Evolutionary conservation across 2,329 filamentous ascomycete species (phyloP).

Genomic region (Aspergillus tamarii): DNA sequence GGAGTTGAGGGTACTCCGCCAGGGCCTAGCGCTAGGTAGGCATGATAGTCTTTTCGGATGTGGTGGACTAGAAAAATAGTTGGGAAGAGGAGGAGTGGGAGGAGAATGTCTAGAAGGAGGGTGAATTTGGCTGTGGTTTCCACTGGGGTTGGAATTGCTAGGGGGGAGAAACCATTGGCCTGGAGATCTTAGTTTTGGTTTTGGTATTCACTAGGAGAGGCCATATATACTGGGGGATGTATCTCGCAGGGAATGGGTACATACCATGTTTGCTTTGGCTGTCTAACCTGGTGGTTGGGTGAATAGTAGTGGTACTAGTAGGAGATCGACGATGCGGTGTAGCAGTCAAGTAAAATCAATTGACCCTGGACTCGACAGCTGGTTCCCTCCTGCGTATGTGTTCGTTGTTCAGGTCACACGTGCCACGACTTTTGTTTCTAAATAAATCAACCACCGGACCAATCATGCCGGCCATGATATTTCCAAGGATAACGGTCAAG

Average conservation of each 20-base stretch:
- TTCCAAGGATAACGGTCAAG: not conserved
- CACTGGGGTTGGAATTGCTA: not conserved
- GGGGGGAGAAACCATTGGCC: not conserved
- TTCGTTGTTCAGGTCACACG: not conserved
- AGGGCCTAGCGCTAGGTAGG: constrained; percentile 76
- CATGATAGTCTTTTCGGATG: constrained; percentile 64
- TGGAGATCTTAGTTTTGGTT: not conserved
- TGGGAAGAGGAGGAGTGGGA: constrained; percentile 44
- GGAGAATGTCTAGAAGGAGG: constrained; percentile 4
- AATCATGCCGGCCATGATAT: not conserved
- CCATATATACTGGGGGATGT: not conserved
- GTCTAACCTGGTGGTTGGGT: not conserved
- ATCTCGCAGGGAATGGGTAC: not conserved
- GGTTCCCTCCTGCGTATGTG: not conserved
- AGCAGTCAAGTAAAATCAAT: not conserved
- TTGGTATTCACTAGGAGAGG: not conserved
- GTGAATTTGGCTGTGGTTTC: not conserved
- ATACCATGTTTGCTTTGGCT: constrained; percentile 3
- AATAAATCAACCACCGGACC: not conserved
- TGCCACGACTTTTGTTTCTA: not conserved
- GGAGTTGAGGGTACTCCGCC: constrained; percentile 79
- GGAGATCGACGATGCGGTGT: not conserved
- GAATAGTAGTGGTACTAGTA: not conserved
- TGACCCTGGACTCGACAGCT: not conserved
- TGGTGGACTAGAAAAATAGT: constrained; percentile 61